Base-by-base conservation (phyloP, 192 early-diverging fungal genomes). In the Helicostylum pulchrum region DNA sequence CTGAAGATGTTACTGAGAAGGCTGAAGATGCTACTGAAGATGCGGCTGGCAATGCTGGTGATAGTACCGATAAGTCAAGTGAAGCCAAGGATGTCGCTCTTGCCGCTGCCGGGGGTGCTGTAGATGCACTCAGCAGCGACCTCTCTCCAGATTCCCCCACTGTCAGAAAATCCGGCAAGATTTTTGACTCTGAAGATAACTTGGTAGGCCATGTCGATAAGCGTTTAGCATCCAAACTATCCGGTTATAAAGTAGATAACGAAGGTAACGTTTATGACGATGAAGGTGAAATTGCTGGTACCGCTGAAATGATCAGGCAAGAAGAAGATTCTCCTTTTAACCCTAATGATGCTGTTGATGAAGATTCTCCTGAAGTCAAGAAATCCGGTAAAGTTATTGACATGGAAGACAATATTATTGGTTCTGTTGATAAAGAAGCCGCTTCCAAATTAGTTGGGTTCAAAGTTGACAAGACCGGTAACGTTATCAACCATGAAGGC, bases 111-210 rank as follows among this genome's bases (percentile, higher is more conserved):
- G 36, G 9, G 6, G 36, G 9, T 4, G 36, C 36, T 4, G 36
- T 5, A 9, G 36, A 5, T 39, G 36, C 36, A 39, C 7, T 39
- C 36, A 39, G 9, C 9, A 10, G 9, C 1, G 36, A 39, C 26
- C 26, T 26, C 2, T 26, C 26, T 26, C 26, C 26, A 7, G 19
- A 54, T 0, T 43, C 50, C 12, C 45, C 17, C 11, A 20, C 23
- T 7, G 65, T 67, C 11, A 50, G 48, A 15, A 60, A 67, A 14
- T 44, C 31, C 9, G 55, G 56, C 17, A 60, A 67, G 11, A 34
- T 67, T 11, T 6, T 67, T 7, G 65, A 67, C 19, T 8, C 42
- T 49, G 56, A 67, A 36, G 48, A 49, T 47, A 67, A 67, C 20
- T n/a, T 60, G 45, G 55, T 67, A 1, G 65, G 65, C 1, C 26